Evolutionary conservation across 805 yeast species (phyloP).

Genomic region (Lipomyces kockii): DNA sequence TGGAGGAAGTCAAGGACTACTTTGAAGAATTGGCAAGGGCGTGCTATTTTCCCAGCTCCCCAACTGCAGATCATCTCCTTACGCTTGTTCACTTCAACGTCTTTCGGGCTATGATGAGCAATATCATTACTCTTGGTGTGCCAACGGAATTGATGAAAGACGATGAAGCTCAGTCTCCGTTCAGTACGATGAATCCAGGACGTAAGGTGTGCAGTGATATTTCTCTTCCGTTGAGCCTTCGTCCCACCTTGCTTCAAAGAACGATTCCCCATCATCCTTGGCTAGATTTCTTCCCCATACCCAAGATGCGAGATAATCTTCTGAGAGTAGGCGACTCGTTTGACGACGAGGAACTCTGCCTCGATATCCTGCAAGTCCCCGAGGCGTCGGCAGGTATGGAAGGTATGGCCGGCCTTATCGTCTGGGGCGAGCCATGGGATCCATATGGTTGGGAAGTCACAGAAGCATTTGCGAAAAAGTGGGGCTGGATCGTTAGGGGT

Average conservation of each 20-base stretch:
- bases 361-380: slow-evolving; percentile 8
- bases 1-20: neutral
- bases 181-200: slow-evolving; percentile 6
- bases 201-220: neutral
- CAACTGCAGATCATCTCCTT: slow-evolving; percentile 5
- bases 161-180: slow-evolving; percentile 3
- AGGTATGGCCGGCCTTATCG: slow-evolving; percentile 5
- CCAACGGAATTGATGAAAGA: neutral
- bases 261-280: slow-evolving; percentile 8
- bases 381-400: slow-evolving; percentile 4
- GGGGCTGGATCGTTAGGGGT: neutral
- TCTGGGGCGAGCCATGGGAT: slow-evolving; percentile 8
- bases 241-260: neutral
- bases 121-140: slow-evolving; percentile 2
- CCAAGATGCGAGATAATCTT: slow-evolving; percentile 2
- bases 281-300: slow-evolving; percentile 7
- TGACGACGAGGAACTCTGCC: slow-evolving; percentile 4
- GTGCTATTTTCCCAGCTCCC: neutral
- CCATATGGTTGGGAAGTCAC: slow-evolving; percentile 5
- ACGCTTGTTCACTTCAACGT: slow-evolving; percentile 2
- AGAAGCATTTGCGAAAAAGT: neutral
- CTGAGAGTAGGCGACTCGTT: slow-evolving; percentile 5
- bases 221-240: slow-evolving; percentile 2
- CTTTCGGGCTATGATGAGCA: slow-evolving; percentile 4
- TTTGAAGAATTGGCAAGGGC: slow-evolving; percentile 5